These are phyloP conservation scores for Cardamine chenopodiifolia DNA, from an alignment of 345 rosid genomes.

Conservation along the genomic window DNA sequence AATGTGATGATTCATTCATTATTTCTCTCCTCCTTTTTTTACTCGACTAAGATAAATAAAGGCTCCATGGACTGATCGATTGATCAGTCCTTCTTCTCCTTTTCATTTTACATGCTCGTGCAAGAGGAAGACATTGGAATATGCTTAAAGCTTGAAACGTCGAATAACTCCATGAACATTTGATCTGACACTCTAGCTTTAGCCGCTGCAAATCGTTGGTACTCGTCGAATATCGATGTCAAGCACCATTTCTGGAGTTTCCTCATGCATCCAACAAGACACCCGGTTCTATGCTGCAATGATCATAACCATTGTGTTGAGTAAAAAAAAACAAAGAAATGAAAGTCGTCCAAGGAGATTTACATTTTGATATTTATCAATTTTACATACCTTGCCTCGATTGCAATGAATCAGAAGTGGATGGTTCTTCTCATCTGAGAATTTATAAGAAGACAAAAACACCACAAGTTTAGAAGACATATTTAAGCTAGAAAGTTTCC, in stretches of 20 bases:
- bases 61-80: neutral
- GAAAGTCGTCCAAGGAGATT: neutral
- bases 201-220: slow-evolving; percentile 85
- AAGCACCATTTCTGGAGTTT: slow-evolving; percentile 90
- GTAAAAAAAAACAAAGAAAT: neutral
- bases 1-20: slow-evolving; percentile 25
- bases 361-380: neutral
- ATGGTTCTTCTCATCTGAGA: slow-evolving; percentile 82
- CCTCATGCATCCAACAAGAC: slow-evolving; percentile 92
- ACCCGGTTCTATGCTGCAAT: slow-evolving; percentile 92
- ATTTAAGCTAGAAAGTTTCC: neutral
- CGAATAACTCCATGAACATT: slow-evolving; percentile 91
- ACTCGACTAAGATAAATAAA: slow-evolving; percentile 14
- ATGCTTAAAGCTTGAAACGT: slow-evolving; percentile 69
- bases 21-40: slow-evolving; percentile 30
- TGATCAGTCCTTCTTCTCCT: slow-evolving; percentile 29
- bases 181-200: slow-evolving; percentile 93
- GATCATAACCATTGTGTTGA: slow-evolving; percentile 3
- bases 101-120: slow-evolving; percentile 51
- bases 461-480: neutral
- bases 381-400: slow-evolving; percentile 77
- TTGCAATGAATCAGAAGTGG: slow-evolving; percentile 92
- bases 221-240: slow-evolving; percentile 83
- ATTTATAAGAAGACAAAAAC: neutral
- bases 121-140: slow-evolving; percentile 72